Evolutionary conservation across 805 yeast genomes (phyloP).

Genomic region (Ogataea nakhonphanomensis): DNA sequence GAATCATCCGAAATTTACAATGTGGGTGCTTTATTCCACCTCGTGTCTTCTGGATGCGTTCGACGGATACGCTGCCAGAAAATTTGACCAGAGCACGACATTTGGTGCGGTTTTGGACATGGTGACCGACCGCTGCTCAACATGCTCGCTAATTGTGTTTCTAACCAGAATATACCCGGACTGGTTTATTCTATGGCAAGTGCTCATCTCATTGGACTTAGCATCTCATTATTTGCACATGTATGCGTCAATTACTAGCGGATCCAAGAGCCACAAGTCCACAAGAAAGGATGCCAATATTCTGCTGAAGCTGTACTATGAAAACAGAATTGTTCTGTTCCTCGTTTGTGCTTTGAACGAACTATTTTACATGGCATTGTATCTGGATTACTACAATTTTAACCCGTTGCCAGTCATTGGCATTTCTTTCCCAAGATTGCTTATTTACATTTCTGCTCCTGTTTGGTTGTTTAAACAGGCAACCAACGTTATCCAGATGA

Average conservation of each 20-base stretch:
- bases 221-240: constrained; percentile 98
- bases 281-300: constrained; percentile 68
- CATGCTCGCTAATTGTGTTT: constrained; percentile 87
- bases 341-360: constrained; percentile 92
- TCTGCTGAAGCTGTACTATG: constrained; percentile 81
- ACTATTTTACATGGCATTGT: constrained; percentile 84
- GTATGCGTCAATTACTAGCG: constrained; percentile 86
- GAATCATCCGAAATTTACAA: constrained; percentile 74
- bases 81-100: constrained; percentile 80
- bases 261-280: constrained; percentile 79
- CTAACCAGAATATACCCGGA: constrained; percentile 76
- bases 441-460: constrained; percentile 64
- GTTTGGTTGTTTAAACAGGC: constrained; percentile 88
- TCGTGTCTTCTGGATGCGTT: constrained; percentile 93
- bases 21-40: constrained; percentile 68
- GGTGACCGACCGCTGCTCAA: constrained; percentile 98
- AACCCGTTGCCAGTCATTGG: constrained; percentile 38
- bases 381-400: constrained; percentile 64
- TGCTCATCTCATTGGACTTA: constrained; percentile 77
- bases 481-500: constrained; percentile 84
- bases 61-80: constrained; percentile 94
- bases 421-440: constrained; percentile 29
- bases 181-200: constrained; percentile 70
- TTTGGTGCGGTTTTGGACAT: constrained; percentile 97
- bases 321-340: constrained; percentile 78